Conservation (phyloP, 139 green algal genomes). For the Edaphochlamys debaryana region DNA sequence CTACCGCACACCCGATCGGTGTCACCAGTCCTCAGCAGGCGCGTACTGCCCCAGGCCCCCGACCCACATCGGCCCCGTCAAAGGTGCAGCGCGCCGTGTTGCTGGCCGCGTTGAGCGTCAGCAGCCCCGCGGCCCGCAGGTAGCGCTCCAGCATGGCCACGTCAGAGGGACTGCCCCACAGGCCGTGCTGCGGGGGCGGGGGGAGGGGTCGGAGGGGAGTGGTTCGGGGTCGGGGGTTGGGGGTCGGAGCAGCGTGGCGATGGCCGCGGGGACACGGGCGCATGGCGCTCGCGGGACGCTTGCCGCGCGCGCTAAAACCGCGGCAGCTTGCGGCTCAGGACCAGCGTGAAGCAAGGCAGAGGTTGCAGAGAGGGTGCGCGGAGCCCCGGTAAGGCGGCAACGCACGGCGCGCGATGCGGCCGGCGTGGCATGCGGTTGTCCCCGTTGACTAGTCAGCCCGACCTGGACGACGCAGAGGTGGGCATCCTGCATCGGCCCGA, state of each 20-base stretch:
- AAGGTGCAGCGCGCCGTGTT: constrained; percentile 29
- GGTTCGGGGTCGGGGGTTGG: background rate
- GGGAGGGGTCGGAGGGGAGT: background rate
- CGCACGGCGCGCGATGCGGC: too few relatives aligned
- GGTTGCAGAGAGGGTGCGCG: too few relatives aligned
- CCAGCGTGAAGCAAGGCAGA: constrained; percentile 9
- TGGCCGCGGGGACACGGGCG: background rate
- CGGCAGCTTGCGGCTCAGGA: background rate
- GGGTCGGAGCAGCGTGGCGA: background rate
- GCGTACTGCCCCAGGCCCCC: too few relatives aligned
- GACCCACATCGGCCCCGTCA: constrained; percentile 14
- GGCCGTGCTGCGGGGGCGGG: constrained; percentile 27
- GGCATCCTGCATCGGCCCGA: too few relatives aligned
- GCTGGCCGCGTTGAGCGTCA: constrained; percentile 20
- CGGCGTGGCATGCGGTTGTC: too few relatives aligned
- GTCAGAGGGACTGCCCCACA: constrained; percentile 42
- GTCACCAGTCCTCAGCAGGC: too few relatives aligned
- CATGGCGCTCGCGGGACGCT: too few relatives aligned
- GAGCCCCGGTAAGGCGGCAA: too few relatives aligned
- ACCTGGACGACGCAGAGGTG: too few relatives aligned
- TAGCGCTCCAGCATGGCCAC: constrained; percentile 13
- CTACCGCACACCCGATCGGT: too few relatives aligned
- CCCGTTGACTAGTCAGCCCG: too few relatives aligned
- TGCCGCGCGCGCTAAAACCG: background rate
- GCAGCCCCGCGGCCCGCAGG: constrained; percentile 7